These are phyloP conservation scores for Oryza brachyantha DNA, from an alignment of 176 grass and related monocot genomes.

Conservation along the genomic window DNA sequence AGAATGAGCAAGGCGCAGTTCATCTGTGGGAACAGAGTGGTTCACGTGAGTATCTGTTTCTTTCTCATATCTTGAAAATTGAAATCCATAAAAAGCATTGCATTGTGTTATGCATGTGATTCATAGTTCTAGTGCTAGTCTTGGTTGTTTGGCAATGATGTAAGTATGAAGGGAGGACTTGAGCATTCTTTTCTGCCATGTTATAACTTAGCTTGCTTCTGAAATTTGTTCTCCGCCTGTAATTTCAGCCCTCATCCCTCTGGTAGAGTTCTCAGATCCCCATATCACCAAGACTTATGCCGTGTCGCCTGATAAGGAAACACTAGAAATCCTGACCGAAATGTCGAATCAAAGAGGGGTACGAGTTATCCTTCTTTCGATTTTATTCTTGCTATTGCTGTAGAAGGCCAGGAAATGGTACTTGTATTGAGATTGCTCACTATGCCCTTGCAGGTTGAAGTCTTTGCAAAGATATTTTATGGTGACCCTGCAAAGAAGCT, in stretches of 20 bases:
- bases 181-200: not conserved
- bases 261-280: slow-evolving; percentile 57
- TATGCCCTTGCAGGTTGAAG: slow-evolving; percentile 47
- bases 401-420: not conserved
- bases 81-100: not conserved
- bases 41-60: slow-evolving; percentile 38
- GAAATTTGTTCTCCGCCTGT: not conserved
- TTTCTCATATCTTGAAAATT: not conserved
- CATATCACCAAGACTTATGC: slow-evolving; percentile 59
- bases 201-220: not conserved
- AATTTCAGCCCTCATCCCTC: slow-evolving; percentile 63
- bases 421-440: not conserved
- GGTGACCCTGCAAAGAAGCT: slow-evolving; percentile 60
- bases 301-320: slow-evolving; percentile 58
- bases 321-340: slow-evolving; percentile 50
- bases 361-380: not conserved
- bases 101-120: not conserved
- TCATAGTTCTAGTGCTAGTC: not conserved
- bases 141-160: not conserved
- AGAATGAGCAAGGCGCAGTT: slow-evolving; percentile 58
- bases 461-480: slow-evolving; percentile 59
- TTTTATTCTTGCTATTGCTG: not conserved
- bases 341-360: slow-evolving; percentile 54
- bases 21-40: slow-evolving; percentile 70
- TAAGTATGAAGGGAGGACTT: not conserved